Evolutionary conservation across 805 yeast species (phyloP), one percentile per base, ranked within the genome.

Genomic region (Millerozyma miso): DNA sequence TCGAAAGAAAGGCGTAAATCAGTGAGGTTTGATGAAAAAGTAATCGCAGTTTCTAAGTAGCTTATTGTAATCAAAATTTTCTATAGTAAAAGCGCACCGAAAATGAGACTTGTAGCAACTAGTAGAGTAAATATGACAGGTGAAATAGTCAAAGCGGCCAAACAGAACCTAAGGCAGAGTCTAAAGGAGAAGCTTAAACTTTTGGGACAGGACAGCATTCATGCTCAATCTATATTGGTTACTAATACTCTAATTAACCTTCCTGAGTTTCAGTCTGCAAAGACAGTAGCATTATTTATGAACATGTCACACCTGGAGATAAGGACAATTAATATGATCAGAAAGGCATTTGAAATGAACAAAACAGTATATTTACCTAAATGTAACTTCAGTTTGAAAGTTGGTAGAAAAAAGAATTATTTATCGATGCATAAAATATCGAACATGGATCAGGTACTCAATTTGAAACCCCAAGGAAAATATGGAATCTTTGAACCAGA

Each of bases 221-320:
- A 26, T 0, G 3, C 18, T 3, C 74, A 69, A 45, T 66, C 74
- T 1, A 29, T 18, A 1, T 31, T 41, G 10, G 58, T 69, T 3
- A 45, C 46, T 7, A 37, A 49, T 1, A 43, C 48, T 10, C 34
- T 71, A n/a, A 16, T 47, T 17, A 32, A 47, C 2, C 41, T 52
- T 29, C 63, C 68, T 0, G 65, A 59, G 34, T 81, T 80, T 51
- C 49, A 58, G 40, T 40, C 49, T 0, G 78, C 89, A 0, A 51
- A 54, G 7, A 67, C 58, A 3, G 58, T 89, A 2, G 96, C 84
- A 0, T 55, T 88, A 23, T 90, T 79, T 54, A 77, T 89, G 85
- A 80, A 77, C 58, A 83, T 90, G 89, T 88, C 83, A 1, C 50
- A 62, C 16, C 73, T 80, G 39, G 97, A 90, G 60, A 67, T 85